phyloP scores from a whole-genome alignment of 805 yeast genomes.

The Metschnikowia noctiluminum region DNA sequence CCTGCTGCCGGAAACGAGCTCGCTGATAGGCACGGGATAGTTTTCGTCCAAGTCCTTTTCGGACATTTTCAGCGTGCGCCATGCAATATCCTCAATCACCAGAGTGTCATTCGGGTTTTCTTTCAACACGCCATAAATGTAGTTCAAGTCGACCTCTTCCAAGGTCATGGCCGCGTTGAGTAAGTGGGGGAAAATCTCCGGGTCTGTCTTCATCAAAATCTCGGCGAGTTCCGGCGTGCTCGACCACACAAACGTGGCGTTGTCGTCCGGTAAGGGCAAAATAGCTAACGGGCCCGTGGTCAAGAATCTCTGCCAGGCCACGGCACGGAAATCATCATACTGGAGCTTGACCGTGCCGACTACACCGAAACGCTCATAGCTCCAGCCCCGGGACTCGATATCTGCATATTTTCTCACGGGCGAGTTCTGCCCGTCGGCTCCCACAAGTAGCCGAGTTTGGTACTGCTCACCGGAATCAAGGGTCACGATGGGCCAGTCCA shows the following conservation, averaged over 20 bases:
- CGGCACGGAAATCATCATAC: conserved; percentile 61
- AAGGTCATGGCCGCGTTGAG: conserved; percentile 87
- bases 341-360: conserved; percentile 83
- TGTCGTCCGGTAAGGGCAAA: conserved; percentile 80
- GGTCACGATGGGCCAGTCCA: conserved; percentile 74
- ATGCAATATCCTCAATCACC: conserved; percentile 63
- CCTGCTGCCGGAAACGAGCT: conserved; percentile 51
- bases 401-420: conserved; percentile 83
- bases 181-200: conserved; percentile 61
- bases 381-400: conserved; percentile 90
- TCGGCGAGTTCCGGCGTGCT: conserved; percentile 73
- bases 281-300: conserved; percentile 92
- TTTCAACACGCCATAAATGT: conserved; percentile 47
- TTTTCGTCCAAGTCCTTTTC: conserved; percentile 50
- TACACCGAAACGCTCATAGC: conserved; percentile 82
- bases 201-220: conserved; percentile 54
- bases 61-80: conserved; percentile 54
- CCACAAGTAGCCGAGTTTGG: conserved; percentile 75
- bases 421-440: conserved; percentile 95
- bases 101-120: conserved; percentile 43
- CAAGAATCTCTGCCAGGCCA: conserved; percentile 93
- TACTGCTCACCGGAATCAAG: conserved; percentile 62
- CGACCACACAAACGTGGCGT: conserved; percentile 94
- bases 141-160: conserved; percentile 71
- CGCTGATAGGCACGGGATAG: conserved; percentile 64